A percentile compares a stretch with the other conserved stretches of the same genome.
Conservation (phyloP, 768 basidiomycete genomes). For the Leccinum disarticulatum region DNA sequence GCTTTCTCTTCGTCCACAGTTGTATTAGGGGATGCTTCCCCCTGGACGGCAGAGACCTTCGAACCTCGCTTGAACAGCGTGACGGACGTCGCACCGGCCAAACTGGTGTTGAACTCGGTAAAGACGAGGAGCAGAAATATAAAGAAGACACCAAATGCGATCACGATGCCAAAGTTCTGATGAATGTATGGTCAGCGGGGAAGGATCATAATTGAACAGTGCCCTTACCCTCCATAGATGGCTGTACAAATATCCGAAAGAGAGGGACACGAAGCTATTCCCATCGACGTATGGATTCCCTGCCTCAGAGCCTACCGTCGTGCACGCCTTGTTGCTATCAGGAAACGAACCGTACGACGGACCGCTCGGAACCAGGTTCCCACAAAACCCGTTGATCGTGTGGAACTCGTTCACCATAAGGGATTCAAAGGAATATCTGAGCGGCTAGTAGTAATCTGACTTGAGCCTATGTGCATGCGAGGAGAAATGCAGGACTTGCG, state of each 20-base stretch:
- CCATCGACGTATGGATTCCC: conserved; percentile 67
- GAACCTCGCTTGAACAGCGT: conserved; percentile 68
- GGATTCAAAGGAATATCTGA: conserved; percentile 67
- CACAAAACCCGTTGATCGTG: conserved; percentile 59
- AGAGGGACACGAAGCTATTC: conserved; percentile 49
- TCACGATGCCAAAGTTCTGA: conserved; percentile 69
- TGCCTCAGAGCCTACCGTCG: conserved; percentile 60
- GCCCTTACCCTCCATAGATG: conserved; percentile 49
- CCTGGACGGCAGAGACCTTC: conserved; percentile 18
- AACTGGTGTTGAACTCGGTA: conserved; percentile 51
- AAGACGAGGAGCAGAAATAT: conserved; percentile 53
- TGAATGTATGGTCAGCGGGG: neutral
- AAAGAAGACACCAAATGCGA: conserved; percentile 65
- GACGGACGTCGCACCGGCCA: conserved; percentile 40
- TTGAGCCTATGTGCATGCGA: neutral
- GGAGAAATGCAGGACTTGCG: conserved; percentile 42
- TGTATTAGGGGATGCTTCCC: conserved; percentile 3
- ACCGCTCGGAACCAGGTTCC: conserved; percentile 59
- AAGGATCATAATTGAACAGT: neutral
- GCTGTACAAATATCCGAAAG: conserved; percentile 41
- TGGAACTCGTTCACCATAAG: conserved; percentile 83
- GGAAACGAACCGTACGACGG: conserved; percentile 57
- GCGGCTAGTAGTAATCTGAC: conserved; percentile 34
- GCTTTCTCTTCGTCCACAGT: conserved; percentile 34
- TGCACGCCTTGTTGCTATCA: conserved; percentile 72